Evolutionary conservation across 768 basidiomycete genomes (phyloP), one percentile per base, ranked within the genome.

Genomic region (Lentinus tigrinus): DNA sequence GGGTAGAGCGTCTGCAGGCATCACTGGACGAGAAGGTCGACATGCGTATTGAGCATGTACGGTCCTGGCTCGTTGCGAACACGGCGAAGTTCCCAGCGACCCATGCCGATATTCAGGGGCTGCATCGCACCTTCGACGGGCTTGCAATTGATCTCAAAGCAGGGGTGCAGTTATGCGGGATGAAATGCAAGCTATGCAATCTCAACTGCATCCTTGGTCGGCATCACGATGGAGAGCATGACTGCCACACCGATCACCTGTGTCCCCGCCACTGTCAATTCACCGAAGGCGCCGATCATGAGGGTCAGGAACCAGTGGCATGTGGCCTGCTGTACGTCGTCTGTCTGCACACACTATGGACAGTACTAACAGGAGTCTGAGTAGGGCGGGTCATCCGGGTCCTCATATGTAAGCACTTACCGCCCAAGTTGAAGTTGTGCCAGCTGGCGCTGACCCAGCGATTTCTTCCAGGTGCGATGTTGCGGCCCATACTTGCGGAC

Each of bases 381-480:
- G 27, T 58, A 85, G 84, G n/a, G 84, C 83, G 28, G 85, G 85
- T 0, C 85, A 87, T 58, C 67, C 76, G 21, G 83, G 81, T 14
- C 73, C 70, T 10, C 85, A 86, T 60, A 75, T 83, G 85, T 85
- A 66, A 19, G 51, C n/a, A 21, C 23, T 7, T 49, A 78, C 4
- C 8, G 59, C 38, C 19, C 9, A 52, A 34, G 40, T 31, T 37
- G 46, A n/a, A 52, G 31, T 7, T n/a, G n/a, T n/a, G n/a, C n/a
- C n/a, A n/a, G n/a, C n/a, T n/a, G n/a, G n/a, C n/a, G n/a, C n/a
- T n/a, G n/a, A n/a, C n/a, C n/a, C n/a, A n/a, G n/a, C n/a, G n/a
- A n/a, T n/a, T n/a, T n/a, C n/a, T n/a, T n/a, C n/a, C n/a, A 87
- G 86, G 55, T 87, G 85, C 60, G 69, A 76, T 28, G 74, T 79